Conservation (phyloP, 2,329 filamentous ascomycete species). For the Cucurbitaria berberidis region DNA sequence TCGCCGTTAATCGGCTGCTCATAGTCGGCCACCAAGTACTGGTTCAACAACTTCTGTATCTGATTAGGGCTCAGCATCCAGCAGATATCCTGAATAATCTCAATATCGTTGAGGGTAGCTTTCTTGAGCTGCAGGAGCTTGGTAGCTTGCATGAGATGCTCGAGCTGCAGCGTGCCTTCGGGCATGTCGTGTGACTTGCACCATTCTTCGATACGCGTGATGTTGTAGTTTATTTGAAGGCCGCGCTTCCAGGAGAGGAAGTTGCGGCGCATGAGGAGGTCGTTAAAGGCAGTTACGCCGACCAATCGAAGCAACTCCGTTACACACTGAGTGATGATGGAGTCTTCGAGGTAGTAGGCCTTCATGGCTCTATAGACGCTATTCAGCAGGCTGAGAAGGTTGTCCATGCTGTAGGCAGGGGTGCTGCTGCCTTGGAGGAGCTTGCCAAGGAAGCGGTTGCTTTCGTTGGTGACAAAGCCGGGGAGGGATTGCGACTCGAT, state of each 20-base stretch:
- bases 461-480: slow-evolving; percentile 98
- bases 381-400: slow-evolving; percentile 92
- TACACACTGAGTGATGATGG: slow-evolving; percentile 93
- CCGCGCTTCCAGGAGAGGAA: slow-evolving; percentile 99
- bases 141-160: slow-evolving; percentile 99
- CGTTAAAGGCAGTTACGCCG: slow-evolving; percentile 97
- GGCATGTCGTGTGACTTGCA: slow-evolving; percentile 99
- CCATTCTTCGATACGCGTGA: slow-evolving; percentile 99
- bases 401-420: slow-evolving; percentile 99
- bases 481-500: slow-evolving; percentile 98
- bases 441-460: slow-evolving; percentile 97
- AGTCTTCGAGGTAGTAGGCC: slow-evolving; percentile 94
- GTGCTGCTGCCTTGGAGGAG: slow-evolving; percentile 86
- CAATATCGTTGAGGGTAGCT: slow-evolving; percentile 97
- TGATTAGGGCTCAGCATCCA: slow-evolving; percentile 99
- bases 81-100: slow-evolving; percentile 99
- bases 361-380: slow-evolving; percentile 99
- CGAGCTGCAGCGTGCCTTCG: slow-evolving; percentile 93
- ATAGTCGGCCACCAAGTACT: slow-evolving; percentile 98
- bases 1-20: slow-evolving; percentile 99
- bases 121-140: slow-evolving; percentile 99
- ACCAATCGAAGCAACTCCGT: slow-evolving; percentile 92
- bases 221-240: slow-evolving; percentile 99
- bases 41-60: slow-evolving; percentile 98
- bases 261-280: slow-evolving; percentile 95